Base-by-base conservation (phyloP, 1,139 yeast genomes). In the Saccharomyces hybrid region DNA sequence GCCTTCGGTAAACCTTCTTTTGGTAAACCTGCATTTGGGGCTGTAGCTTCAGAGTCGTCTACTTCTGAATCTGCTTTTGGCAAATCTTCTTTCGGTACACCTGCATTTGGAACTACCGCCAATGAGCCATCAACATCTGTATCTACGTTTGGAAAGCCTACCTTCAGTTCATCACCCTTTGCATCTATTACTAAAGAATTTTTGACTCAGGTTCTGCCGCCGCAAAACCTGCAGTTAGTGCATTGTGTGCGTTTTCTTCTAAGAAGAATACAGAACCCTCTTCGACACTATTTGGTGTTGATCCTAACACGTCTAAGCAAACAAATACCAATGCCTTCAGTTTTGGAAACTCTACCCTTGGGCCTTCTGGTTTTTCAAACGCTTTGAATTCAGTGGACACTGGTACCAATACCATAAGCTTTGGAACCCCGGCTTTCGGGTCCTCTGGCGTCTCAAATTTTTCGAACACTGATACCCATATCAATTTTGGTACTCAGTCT, bases 121-220 rank as follows among this genome's bases (percentile, higher is more conserved):
- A 11, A 32, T 53, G 19, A 34, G 49, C 49, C 54, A 31, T 46
- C 60, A 12, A 53, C 58, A 8, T 58, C 58, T 6, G 49, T 42
- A 27, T 52, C 64, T 5, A 54, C 60, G 2, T 61, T 60, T 58
- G 69, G 67, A n/a, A 53, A 59, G 31, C 55, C 63, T 27, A 47
- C 61, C 0, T 63, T 64, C 54, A 71, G 70, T 26, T 38, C 51
- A 48, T 21, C 58, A n/a, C 42, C 54, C 14, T 50, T 48, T 47
- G n/a, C n/a, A n/a, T n/a, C n/a, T n/a, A n/a, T n/a, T n/a, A n/a
- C n/a, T n/a, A n/a, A n/a, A n/a, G n/a, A n/a, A n/a, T n/a, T n/a
- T n/a, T 49, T 54, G 55, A 54, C 47, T 53, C 48, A 24, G n/a
- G 26, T 2, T 52, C 54, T 34, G 4, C 29, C 2, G 11, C 8